These are phyloP conservation scores for Wickerhamiella kazuoi DNA, from an alignment of 805 yeast species.

Conservation along the genomic window DNA sequence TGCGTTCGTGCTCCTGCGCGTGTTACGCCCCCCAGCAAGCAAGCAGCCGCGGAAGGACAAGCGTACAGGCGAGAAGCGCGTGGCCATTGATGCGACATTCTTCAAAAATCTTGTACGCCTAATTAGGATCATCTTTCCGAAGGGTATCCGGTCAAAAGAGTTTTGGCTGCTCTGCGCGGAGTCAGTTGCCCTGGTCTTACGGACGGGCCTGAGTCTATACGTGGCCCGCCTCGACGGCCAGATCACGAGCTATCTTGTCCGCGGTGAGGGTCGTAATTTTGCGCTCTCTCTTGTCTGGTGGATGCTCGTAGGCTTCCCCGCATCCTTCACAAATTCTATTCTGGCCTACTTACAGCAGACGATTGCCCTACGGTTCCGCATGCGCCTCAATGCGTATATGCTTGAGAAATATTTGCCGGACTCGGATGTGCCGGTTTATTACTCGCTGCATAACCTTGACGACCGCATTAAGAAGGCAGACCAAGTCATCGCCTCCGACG, in stretches of 20 bases:
- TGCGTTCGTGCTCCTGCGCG: slow-evolving; percentile 7
- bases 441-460: slow-evolving; percentile 48
- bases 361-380: slow-evolving; percentile 32
- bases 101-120: slow-evolving; percentile 16
- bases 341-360: slow-evolving; percentile 27
- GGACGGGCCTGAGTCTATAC: slow-evolving; percentile 60
- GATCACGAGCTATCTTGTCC: slow-evolving; percentile 64
- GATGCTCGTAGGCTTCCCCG: slow-evolving; percentile 78
- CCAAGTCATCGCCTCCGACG: slow-evolving; percentile 68
- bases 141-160: slow-evolving; percentile 17
- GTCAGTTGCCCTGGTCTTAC: slow-evolving; percentile 37
- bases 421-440: slow-evolving; percentile 48
- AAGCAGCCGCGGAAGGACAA: slow-evolving; percentile 1
- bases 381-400: slow-evolving; percentile 44
- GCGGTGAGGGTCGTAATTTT: slow-evolving; percentile 48
- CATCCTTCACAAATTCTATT: slow-evolving; percentile 58
- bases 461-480: slow-evolving; percentile 52
- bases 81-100: slow-evolving; percentile 20
- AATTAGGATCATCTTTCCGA: slow-evolving; percentile 21
- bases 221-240: slow-evolving; percentile 79
- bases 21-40: slow-evolving; percentile 1
- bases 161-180: slow-evolving; percentile 31
- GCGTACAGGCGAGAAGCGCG: slow-evolving; percentile 8
- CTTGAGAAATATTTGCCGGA: slow-evolving; percentile 58
- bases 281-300: slow-evolving; percentile 47